Evolutionary conservation across 1,284 basidiomycete genomes (phyloP), one percentile per base, ranked within the genome.

Genomic region (Mycena sp.): DNA sequence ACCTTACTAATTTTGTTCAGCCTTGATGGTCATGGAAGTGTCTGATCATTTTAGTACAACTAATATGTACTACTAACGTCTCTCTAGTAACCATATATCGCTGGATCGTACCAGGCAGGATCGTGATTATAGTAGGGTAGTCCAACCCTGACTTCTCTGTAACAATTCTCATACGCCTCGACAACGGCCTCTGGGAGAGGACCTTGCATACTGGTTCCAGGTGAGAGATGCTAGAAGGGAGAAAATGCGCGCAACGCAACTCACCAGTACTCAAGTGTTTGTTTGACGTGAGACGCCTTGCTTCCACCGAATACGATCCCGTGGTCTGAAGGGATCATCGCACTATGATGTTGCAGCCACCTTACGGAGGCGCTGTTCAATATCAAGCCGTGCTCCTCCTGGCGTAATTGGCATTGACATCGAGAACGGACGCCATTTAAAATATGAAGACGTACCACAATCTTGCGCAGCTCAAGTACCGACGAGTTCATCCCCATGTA

Each of bases 321-420:
- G 48, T 51, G 59, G 25, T 77, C 75, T 2, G 68, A 19, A 70
- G 61, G n/a, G 17, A 69, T 63, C 46, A 78, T 61, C n/a, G 67
- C 50, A 32, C 73, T 75, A 56, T 78, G 76, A 58, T 78, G 75
- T n/a, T 68, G 68, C 23, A 77, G 56, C 76, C 76, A 77, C 7
- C 76, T 69, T 1, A 76, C 61, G 6, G 75, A 74, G 1, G 67
- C 64, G n/a, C 38, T 25, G 38, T 61, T 57, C 7, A 69, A 41
- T 10, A 4, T 60, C 6, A 69, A 21, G 2, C 55, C 61, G 56
- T 66, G 64, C 14, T 35, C 29, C 17, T 64, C 65, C 69, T 70
- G 14, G 3, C 10, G 9, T 12, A n/a, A n/a, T 4, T 17, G 28
- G 19, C 9, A n/a, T 11, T 35, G 4, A 21, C 4, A 6, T 14